phyloP scores from a whole-genome alignment of 2,329 filamentous ascomycete species.

The Fusarium heterosporum region DNA sequence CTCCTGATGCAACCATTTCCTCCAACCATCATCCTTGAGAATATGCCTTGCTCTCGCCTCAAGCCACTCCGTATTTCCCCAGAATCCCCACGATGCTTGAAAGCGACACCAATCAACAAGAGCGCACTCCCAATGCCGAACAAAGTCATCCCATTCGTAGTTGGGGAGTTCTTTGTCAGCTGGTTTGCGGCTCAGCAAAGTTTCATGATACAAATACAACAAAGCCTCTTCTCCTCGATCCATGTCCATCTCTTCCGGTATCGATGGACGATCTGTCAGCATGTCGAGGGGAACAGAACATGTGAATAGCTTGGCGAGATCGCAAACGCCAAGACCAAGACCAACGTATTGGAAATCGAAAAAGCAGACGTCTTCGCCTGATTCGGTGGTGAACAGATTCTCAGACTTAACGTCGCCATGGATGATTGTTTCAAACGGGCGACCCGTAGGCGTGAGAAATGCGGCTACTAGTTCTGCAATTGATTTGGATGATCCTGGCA shows the following conservation, averaged over 20 bases:
- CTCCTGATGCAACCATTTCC: constrained; percentile 55
- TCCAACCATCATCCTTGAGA: constrained; percentile 59
- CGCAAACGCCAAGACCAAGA: constrained; percentile 72
- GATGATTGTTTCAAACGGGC: constrained; percentile 66
- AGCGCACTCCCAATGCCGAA: constrained; percentile 73
- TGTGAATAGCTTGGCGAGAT: constrained; percentile 75
- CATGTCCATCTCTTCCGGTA: constrained; percentile 61
- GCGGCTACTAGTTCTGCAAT: constrained; percentile 65
- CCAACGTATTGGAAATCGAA: constrained; percentile 79
- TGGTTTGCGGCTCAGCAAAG: constrained; percentile 46
- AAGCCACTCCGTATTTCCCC: constrained; percentile 70
- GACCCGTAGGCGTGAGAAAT: constrained; percentile 60
- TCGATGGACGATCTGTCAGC: constrained; percentile 53
- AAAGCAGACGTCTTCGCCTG: constrained; percentile 67
- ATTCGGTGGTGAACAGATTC: constrained; percentile 69
- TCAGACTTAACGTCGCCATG: constrained; percentile 78
- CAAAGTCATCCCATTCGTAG: constrained; percentile 67
- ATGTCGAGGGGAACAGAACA: constrained; percentile 70
- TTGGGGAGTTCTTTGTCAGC: constrained; percentile 1
- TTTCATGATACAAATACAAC: constrained; percentile 62
- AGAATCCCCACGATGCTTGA: constrained; percentile 71
- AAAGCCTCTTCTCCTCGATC: constrained; percentile 61
- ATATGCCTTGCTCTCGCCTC: constrained; percentile 65
- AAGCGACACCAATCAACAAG: constrained; percentile 75
- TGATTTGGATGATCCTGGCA: constrained; percentile 46